Evolutionary conservation across 2,329 filamentous ascomycete genomes (phyloP).

Genomic region (Coniella lustricola): DNA sequence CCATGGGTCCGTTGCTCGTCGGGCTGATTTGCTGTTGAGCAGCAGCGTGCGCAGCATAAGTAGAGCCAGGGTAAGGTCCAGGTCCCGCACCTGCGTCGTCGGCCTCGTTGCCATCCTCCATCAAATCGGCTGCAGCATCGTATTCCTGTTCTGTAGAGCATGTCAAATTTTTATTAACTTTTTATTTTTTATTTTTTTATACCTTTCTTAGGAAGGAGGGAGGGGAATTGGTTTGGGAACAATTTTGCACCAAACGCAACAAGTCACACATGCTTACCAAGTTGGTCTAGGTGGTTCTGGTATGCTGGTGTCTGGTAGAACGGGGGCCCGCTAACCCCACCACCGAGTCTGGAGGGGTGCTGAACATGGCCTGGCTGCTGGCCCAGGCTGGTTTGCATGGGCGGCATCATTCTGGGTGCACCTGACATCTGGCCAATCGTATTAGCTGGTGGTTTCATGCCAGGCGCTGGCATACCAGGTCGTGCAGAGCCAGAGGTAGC

Average conservation of each 20-base stretch:
- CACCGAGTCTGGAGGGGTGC: constrained; percentile 25
- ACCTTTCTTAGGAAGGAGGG: too few species aligned
- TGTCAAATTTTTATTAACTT: too few species aligned
- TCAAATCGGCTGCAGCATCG: constrained; percentile 80
- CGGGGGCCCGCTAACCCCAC: constrained; percentile 35
- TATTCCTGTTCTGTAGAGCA: constrained; percentile 83
- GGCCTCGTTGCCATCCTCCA: constrained; percentile 67
- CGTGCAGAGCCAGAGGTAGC: constrained; percentile 35
- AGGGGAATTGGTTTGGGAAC: not conserved
- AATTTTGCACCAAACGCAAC: too few species aligned
- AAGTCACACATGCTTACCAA: constrained; percentile 68
- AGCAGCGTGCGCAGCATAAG: constrained; percentile 42
- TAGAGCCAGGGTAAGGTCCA: constrained; percentile 55
- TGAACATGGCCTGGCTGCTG: constrained; percentile 11
- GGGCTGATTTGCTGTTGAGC: constrained; percentile 21
- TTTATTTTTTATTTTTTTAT: too few species aligned
- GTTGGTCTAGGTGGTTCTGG: constrained; percentile 89
- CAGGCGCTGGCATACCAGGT: constrained; percentile 29
- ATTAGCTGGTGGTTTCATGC: constrained; percentile 32
- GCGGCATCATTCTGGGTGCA: constrained; percentile 28
- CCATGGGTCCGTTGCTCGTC: constrained; percentile 17
- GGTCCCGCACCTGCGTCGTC: constrained; percentile 57
- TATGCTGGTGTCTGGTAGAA: constrained; percentile 80
- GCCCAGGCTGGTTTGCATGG: constrained; percentile 9
- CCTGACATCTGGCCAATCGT: constrained; percentile 27